Conservation (phyloP, 208 protist species). For the Trichomonas tenax region DNA sequence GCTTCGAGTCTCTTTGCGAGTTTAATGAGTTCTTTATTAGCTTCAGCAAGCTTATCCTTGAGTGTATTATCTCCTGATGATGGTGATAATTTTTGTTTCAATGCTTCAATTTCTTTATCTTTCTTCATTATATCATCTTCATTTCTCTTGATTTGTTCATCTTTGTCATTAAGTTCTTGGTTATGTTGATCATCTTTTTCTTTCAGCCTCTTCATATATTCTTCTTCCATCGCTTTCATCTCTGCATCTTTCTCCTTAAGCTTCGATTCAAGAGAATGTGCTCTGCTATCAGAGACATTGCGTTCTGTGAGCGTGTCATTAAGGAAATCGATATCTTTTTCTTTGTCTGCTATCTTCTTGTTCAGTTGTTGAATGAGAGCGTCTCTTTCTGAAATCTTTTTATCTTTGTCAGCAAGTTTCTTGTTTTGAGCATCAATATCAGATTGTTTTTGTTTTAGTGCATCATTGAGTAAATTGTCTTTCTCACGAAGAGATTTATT, state of each 20-base stretch:
- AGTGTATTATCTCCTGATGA: not conserved
- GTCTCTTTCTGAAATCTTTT: not conserved
- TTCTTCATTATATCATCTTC: not conserved
- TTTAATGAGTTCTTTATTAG: not conserved
- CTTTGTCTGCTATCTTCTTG: not conserved
- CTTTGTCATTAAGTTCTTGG: not conserved
- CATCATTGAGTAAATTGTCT: not conserved
- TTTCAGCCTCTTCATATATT: not conserved
- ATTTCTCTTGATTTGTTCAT: not conserved
- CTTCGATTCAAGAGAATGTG: too few relatives aligned
- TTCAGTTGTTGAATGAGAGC: not conserved
- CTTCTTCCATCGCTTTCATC: not conserved
- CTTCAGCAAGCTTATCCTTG: not conserved
- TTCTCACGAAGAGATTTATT: not conserved
- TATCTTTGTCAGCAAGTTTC: not conserved
- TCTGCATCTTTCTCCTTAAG: too few relatives aligned
- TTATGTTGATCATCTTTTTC: not conserved
- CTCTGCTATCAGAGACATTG: not conserved
- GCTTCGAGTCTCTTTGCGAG: not conserved
- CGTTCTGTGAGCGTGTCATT: not conserved
- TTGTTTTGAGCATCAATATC: not conserved
- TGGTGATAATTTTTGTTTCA: too few relatives aligned
- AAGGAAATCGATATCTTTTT: not conserved
- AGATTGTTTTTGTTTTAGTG: not conserved
- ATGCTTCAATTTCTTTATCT: not conserved